Base-by-base conservation (phyloP, 1,284 basidiomycete species). In the Phellopilus nigrolimitatus region DNA sequence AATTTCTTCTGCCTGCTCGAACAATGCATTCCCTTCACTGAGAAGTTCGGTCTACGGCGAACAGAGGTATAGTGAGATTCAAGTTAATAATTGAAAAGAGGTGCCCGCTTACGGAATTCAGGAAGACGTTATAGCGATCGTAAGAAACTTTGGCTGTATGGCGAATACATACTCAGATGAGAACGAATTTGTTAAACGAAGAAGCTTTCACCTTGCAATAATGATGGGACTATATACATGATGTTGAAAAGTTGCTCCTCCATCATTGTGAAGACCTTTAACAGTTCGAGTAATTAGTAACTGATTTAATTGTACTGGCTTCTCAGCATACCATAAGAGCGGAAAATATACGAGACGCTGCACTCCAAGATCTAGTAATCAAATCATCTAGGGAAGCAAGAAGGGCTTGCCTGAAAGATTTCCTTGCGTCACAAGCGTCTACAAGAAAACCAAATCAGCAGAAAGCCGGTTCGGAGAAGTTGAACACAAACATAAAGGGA, bases 341-440 rank as follows among this genome's bases (percentile, higher is more conserved):
- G 15, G 34, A 37, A 8, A 37, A 37, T 7, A 37, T 37, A 1
- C 34, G 34, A 37, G 34, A 37, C 7, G 34, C 34, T 37, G 10
- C 10, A n/a, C 31, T n/a, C n/a, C n/a, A n/a, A n/a, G n/a, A n/a
- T n/a, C n/a, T n/a, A 13, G 25, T 31, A 43, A 43, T 47, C 28
- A 25, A 52, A 40, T n/a, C 44, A 24, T 13, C 44, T 19, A 30
- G 47, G 47, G 3, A 52, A 47, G n/a, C 43, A 25, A 27, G 51
- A 52, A 13, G 51, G 15, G 27, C 41, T 43, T 22, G 25, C 41
- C 44, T 4, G 43, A 46, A n/a, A 52, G 45, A 12, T 47, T 25
- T 10, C 51, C 51, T 34, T 52, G 47, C 5, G 38, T 27, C 5
- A 47, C 44, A 25, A 52, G 44, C 3, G 51, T 37, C 51, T 52